phyloP scores from a whole-genome alignment of 441 rosid species.

The Flueggea neowawraea region DNA sequence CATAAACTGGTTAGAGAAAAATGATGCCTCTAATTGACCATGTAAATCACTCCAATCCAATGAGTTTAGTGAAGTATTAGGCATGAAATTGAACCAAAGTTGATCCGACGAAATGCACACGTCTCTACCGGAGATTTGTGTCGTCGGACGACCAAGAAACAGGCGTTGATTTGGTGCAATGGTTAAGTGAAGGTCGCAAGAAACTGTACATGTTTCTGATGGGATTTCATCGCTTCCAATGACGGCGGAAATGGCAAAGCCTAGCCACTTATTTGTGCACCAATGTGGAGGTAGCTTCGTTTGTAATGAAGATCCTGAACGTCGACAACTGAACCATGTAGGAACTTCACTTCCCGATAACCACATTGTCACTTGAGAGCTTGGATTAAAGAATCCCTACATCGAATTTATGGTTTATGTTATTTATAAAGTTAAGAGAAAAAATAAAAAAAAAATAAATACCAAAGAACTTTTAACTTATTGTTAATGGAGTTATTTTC shows the following conservation, averaged over 20 bases:
- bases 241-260: neutral
- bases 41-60: conserved; percentile 7
- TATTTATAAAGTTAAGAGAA: no score
- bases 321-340: conserved; percentile 11
- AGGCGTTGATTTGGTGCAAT: neutral
- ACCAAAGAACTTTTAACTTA: no score
- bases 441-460: no score
- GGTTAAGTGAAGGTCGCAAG: conserved; percentile 8
- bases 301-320: conserved; percentile 9
- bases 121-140: conserved; percentile 4
- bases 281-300: conserved; percentile 12
- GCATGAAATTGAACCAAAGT: conserved; percentile 16
- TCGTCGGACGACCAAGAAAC: conserved; percentile 6
- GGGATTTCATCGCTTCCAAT: neutral
- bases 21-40: conserved; percentile 4
- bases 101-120: neutral
- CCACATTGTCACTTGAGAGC: conserved; percentile 9
- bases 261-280: conserved; percentile 13
- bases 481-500: no score
- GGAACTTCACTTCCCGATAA: conserved; percentile 18
- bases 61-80: conserved; percentile 1
- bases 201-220: conserved; percentile 1
- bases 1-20: conserved; percentile 9
- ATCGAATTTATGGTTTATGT: neutral
- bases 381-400: conserved; percentile 19